phyloP scores from a whole-genome alignment of 129 eudicot genomes.

The Centella asiatica region DNA sequence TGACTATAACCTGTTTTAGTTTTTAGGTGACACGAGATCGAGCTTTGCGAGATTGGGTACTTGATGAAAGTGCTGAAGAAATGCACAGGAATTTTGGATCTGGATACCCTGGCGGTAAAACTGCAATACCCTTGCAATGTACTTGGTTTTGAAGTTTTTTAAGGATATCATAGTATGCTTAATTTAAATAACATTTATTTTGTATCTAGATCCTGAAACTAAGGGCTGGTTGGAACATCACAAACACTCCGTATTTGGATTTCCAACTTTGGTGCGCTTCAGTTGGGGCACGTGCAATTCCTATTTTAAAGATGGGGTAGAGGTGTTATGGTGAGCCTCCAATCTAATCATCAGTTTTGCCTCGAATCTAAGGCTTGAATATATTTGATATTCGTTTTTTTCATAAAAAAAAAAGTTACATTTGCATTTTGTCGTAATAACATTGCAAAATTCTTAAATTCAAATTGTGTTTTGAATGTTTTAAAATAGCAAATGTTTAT shows the following conservation, averaged over 20 bases:
- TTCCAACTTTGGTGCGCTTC: conserved; percentile 91
- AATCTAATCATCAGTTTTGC: neutral
- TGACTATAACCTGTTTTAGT: neutral
- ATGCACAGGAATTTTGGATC: conserved; percentile 83
- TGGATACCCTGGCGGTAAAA: conserved; percentile 90
- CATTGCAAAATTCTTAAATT: no score
- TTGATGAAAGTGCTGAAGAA: conserved; percentile 80
- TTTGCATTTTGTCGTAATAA: no score
- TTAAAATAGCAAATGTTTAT: no score
- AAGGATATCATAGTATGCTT: conserved; percentile 2
- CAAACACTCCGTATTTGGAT: conserved; percentile 78
- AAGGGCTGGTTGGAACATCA: conserved; percentile 89
- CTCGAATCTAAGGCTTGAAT: neutral
- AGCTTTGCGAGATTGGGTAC: conserved; percentile 65
- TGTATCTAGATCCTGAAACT: conserved; percentile 67
- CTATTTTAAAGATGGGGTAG: conserved; percentile 60
- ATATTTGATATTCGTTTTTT: neutral
- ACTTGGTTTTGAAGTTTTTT: neutral
- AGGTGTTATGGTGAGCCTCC: conserved; percentile 68
- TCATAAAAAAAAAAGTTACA: no score
- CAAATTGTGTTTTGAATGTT: no score
- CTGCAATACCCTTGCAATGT: neutral
- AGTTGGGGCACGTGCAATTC: conserved; percentile 96
- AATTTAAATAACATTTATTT: neutral
- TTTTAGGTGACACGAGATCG: conserved; percentile 90